phyloP scores from a whole-genome alignment of 2,329 filamentous ascomycete genomes.

The Calonectria crousiana region DNA sequence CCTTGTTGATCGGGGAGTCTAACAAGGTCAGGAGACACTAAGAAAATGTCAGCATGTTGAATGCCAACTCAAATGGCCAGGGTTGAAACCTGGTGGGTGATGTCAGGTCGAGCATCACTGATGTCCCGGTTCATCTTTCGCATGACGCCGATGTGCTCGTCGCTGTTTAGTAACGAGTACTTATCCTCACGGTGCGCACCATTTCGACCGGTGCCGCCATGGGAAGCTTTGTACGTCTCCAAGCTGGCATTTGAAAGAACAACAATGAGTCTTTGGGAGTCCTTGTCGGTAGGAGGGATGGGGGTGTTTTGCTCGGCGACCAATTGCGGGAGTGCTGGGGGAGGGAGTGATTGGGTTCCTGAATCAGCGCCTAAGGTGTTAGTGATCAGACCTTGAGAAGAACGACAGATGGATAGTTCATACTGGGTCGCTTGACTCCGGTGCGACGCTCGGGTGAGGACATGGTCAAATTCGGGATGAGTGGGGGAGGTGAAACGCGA shows the following conservation, averaged over 20 bases:
- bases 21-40: conserved; percentile 97
- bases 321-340: conserved; percentile 89
- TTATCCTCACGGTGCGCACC: conserved; percentile 86
- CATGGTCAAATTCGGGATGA: conserved; percentile 44
- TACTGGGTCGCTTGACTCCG: conserved; percentile 59
- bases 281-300: conserved; percentile 88
- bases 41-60: conserved; percentile 58
- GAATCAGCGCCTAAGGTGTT: conserved; percentile 38
- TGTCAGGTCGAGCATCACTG: conserved; percentile 96
- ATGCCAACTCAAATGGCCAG: conserved; percentile 51
- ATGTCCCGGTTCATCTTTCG: conserved; percentile 99
- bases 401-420: conserved; percentile 34
- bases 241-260: conserved; percentile 97
- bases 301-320: conserved; percentile 92
- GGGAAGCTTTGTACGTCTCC: conserved; percentile 94
- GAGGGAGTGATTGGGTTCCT: conserved; percentile 96
- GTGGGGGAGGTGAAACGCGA: not conserved
- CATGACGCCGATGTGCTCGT: conserved; percentile 99
- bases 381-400: conserved; percentile 21
- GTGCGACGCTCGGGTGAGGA: conserved; percentile 55
- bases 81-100: conserved; percentile 89
- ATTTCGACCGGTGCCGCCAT: conserved; percentile 74
- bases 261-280: conserved; percentile 91
- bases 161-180: conserved; percentile 97
- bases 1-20: conserved; percentile 98